phyloP scores from a whole-genome alignment of 2,329 filamentous ascomycete genomes.

The Pseudocercospora musae region DNA sequence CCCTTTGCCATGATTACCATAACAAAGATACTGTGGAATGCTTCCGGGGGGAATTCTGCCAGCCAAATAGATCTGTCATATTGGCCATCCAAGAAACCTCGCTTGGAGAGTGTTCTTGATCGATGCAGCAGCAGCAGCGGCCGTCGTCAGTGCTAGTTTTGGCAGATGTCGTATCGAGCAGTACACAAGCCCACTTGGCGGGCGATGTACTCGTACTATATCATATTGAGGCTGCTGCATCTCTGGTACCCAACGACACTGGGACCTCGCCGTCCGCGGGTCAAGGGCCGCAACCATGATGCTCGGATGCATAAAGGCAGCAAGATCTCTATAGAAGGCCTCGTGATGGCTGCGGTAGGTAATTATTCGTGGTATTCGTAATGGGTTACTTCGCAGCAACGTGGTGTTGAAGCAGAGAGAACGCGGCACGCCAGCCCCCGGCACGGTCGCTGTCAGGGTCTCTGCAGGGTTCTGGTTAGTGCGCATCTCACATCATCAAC shows the following conservation, averaged over 20 bases:
- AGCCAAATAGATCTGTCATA: no score
- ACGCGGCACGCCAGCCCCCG: not conserved
- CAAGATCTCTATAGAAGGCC: not conserved
- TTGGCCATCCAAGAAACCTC: no score
- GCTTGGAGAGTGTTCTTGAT: no score
- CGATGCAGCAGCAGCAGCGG: not conserved
- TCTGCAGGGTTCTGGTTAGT: not conserved
- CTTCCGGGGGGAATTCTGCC: no score
- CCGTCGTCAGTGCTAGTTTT: not conserved
- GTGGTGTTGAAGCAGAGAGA: not conserved
- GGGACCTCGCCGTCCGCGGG: not conserved
- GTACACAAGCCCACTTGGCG: not conserved
- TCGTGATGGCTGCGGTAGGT: not conserved
- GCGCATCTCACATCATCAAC: not conserved
- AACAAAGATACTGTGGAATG: no score
- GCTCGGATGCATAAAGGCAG: not conserved
- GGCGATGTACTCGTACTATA: not conserved
- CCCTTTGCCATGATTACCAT: no score
- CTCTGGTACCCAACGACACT: constrained; percentile 3
- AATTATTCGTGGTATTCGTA: not conserved
- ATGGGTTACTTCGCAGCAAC: not conserved
- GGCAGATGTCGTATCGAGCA: not conserved
- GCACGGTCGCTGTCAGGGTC: not conserved
- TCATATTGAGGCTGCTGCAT: not conserved
- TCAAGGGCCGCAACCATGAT: not conserved